phyloP scores from a whole-genome alignment of 495 filamentous ascomycete genomes.

The Choiromyces venosus region DNA sequence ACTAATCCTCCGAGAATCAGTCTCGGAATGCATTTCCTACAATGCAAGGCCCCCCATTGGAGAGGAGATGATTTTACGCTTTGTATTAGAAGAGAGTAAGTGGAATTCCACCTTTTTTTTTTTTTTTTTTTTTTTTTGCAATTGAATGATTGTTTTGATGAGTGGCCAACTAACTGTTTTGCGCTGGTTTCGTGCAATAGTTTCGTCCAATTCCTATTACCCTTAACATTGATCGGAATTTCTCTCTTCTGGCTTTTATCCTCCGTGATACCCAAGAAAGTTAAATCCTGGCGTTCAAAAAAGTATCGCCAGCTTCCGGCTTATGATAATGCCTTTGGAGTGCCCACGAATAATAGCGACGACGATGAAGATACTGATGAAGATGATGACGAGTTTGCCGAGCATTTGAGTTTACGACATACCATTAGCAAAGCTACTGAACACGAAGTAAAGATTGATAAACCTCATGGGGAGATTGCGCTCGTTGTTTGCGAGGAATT shows the following conservation, averaged over 20 bases:
- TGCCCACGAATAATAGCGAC: slow-evolving; percentile 6
- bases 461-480: slow-evolving; percentile 64
- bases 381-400: slow-evolving; percentile 59
- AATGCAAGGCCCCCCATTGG: slow-evolving; percentile 79
- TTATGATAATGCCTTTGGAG: slow-evolving; percentile 43
- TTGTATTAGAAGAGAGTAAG: slow-evolving; percentile 87
- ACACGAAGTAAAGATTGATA: slow-evolving; percentile 68
- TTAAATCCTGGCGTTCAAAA: slow-evolving; percentile 46
- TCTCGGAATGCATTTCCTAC: slow-evolving; percentile 51
- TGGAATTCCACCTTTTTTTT: slow-evolving; percentile 12
- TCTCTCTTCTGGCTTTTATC: slow-evolving; percentile 63
- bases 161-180: neutral
- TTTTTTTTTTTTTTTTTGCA: slow-evolving; percentile 6
- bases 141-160: slow-evolving; percentile 1
- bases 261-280: slow-evolving; percentile 50
- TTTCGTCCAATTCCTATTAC: slow-evolving; percentile 77
- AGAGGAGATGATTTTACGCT: slow-evolving; percentile 75
- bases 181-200: slow-evolving; percentile 47
- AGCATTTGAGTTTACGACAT: slow-evolving; percentile 58
- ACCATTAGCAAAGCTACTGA: slow-evolving; percentile 56
- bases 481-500: slow-evolving; percentile 67
- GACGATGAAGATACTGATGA: slow-evolving; percentile 47
- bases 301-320: slow-evolving; percentile 49
- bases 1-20: neutral
- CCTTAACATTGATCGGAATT: slow-evolving; percentile 61